Evolutionary conservation across 371 early-diverging fungal species (phyloP), one percentile per base, ranked within the genome.

Genomic region (Mortierella sp.): DNA sequence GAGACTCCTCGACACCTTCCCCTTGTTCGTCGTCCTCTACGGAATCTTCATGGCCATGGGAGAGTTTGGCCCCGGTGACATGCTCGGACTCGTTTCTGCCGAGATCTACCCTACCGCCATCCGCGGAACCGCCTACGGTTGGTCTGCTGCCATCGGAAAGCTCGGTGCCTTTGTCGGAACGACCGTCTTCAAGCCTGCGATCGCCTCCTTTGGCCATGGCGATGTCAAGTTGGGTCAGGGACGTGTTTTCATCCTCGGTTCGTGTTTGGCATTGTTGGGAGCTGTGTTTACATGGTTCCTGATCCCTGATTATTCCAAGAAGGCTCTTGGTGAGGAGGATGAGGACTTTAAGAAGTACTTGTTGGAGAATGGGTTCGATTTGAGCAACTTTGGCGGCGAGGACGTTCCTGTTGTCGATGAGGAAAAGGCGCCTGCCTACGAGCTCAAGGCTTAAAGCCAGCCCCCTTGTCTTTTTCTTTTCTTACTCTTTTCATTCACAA

Each of bases 1-100:
- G 55, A 82, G 79, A 6, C 75, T 93, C 32, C 80, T 92, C 21
- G 73, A 79, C 1, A 91, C 89, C 80, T 91, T 91, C 73, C 92
- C 92, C 29, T 84, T 91, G 88, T 94, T 94, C 80, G 91, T 94
- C 77, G 87, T 94, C 56, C 87, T 93, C 79, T 94, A 93, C 71
- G 94, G 93, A 55, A 51, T 93, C 63, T 93, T 91, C 72, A 87
- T 93, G 76, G 89, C 90, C 55, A 86, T 90, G 68, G 92, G 91
- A 55, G 92, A 94, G 74, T 92, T 91, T 70, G 93, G 92, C 43
- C 92, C 93, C 41, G 94, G 94, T 75, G 90, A 91, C 51, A 89
- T 88, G 73, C 88, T 93, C 83, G 92, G 92, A 32, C 82, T 92
- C 27, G 91, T 91, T 72, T 90, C 91, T 2, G 90, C 91, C 76